Conservation (phyloP, 768 basidiomycete species). For the Xanthoconium stramineum region DNA sequence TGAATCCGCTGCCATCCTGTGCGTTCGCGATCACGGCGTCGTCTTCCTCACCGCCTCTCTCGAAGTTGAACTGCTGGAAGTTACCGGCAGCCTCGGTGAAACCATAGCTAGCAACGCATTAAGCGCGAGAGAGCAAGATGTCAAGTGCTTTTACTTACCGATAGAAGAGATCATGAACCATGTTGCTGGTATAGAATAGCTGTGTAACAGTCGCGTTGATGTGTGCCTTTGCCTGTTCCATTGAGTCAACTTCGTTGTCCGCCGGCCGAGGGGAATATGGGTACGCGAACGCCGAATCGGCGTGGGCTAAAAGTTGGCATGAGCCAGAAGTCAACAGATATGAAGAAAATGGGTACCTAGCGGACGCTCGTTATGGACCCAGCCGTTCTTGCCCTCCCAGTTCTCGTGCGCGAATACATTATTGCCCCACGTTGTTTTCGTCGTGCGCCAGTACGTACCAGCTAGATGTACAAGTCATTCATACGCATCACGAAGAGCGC, state of each 20-base stretch:
- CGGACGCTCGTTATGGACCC: constrained; percentile 76
- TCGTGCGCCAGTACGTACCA: constrained; percentile 51
- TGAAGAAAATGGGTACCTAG: constrained; percentile 33
- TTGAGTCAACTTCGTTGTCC: constrained; percentile 47
- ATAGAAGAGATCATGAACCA: constrained; percentile 82
- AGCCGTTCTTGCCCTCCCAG: constrained; percentile 70
- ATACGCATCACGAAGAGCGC: too few relatives aligned
- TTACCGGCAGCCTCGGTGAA: constrained; percentile 91
- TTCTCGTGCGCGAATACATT: constrained; percentile 96
- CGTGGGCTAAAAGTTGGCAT: constrained; percentile 1
- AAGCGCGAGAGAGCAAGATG: background rate
- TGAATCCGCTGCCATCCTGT: constrained; percentile 91
- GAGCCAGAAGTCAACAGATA: background rate
- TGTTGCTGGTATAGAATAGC: constrained; percentile 83
- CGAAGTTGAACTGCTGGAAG: constrained; percentile 99
- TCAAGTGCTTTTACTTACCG: constrained; percentile 35
- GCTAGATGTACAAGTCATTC: constrained; percentile 15
- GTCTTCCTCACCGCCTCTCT: constrained; percentile 77
- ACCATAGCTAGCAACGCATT: constrained; percentile 57
- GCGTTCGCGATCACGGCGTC: constrained; percentile 95
- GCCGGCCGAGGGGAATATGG: constrained; percentile 67
- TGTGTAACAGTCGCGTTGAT: constrained; percentile 87
- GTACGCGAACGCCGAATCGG: constrained; percentile 55
- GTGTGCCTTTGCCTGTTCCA: constrained; percentile 72
- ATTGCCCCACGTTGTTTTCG: constrained; percentile 84